Evolutionary conservation across 2,329 filamentous ascomycete species (phyloP).

Genomic region (Cytospora paraplurivora): DNA sequence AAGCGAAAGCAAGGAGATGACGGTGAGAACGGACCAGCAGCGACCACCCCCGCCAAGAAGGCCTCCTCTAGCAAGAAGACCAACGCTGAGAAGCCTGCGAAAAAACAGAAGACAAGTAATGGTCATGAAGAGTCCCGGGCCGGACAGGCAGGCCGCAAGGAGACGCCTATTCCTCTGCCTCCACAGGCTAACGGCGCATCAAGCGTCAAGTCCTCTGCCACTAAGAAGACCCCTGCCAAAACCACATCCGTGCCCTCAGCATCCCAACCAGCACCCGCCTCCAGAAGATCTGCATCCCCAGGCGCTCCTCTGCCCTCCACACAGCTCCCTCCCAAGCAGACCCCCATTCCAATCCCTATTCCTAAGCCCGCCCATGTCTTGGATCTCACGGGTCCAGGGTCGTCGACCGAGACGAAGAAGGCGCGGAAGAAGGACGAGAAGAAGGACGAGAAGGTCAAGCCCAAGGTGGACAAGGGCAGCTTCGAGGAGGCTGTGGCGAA

Average conservation of each 20-base stretch:
- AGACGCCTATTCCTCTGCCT: conserved; percentile 29
- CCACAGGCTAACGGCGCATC: background rate
- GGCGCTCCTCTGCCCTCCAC: conserved; percentile 21
- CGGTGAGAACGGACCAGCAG: conserved; percentile 31
- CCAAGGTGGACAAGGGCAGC: background rate
- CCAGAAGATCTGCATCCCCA: conserved; percentile 16
- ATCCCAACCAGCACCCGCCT: conserved; percentile 7
- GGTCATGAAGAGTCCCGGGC: conserved; percentile 11
- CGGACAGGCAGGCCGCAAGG: conserved; percentile 14
- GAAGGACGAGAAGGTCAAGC: conserved; percentile 12
- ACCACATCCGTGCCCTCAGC: conserved; percentile 27
- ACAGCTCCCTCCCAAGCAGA: conserved; percentile 19
- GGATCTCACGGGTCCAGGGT: background rate
- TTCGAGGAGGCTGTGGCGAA: conserved; percentile 3
- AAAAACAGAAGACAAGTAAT: conserved; percentile 28
- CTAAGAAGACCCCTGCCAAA: background rate
- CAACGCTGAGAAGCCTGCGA: conserved; percentile 27
- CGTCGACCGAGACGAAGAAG: conserved; percentile 15
- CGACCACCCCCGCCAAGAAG: conserved; percentile 25
- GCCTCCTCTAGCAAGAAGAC: conserved; percentile 24
- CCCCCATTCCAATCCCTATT: conserved; percentile 20
- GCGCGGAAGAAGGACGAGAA: conserved; percentile 15
- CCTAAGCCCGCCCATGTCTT: background rate
- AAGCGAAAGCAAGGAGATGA: conserved; percentile 46
- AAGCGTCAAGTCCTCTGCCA: background rate